A percentile compares a stretch with the other conserved stretches of the same genome.
These are phyloP conservation scores for Nematodospora anomalae DNA, from an alignment of 1,139 yeast genomes.

Conservation along the genomic window DNA sequence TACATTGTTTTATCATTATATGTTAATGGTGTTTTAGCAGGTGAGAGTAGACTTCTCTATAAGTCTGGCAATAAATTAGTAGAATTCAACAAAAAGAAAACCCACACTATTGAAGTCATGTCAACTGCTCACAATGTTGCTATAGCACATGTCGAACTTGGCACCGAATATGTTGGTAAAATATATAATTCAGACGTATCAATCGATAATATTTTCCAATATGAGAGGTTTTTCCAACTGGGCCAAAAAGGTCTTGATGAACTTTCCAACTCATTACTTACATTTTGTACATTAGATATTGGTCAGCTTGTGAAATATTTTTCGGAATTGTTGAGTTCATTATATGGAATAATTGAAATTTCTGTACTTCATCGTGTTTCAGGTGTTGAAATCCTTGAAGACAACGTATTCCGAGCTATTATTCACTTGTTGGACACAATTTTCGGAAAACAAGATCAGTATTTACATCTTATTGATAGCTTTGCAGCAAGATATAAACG, in stretches of 20 bases:
- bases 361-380: constrained; percentile 20
- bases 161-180: constrained; percentile 71
- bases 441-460: constrained; percentile 68
- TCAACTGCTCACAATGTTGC: constrained; percentile 36
- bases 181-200: constrained; percentile 60
- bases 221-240: constrained; percentile 47
- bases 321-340: constrained; percentile 47
- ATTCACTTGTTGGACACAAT: constrained; percentile 62
- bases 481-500: constrained; percentile 37
- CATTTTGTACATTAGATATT: constrained; percentile 47
- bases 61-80: constrained; percentile 43
- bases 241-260: constrained; percentile 48
- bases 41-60: constrained; percentile 50
- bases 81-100: constrained; percentile 40
- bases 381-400: constrained; percentile 36
- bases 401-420: constrained; percentile 51
- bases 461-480: constrained; percentile 53
- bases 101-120: constrained; percentile 36
- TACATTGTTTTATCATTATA: constrained; percentile 58
- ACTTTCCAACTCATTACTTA: constrained; percentile 39
- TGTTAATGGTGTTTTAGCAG: constrained; percentile 62
- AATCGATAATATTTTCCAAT: constrained; percentile 57
- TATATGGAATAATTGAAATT: constrained; percentile 41
- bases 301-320: constrained; percentile 53
- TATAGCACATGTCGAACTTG: constrained; percentile 56